phyloP scores from a whole-genome alignment of 148 eudicot species.

The Rhododendron williamsianum region DNA sequence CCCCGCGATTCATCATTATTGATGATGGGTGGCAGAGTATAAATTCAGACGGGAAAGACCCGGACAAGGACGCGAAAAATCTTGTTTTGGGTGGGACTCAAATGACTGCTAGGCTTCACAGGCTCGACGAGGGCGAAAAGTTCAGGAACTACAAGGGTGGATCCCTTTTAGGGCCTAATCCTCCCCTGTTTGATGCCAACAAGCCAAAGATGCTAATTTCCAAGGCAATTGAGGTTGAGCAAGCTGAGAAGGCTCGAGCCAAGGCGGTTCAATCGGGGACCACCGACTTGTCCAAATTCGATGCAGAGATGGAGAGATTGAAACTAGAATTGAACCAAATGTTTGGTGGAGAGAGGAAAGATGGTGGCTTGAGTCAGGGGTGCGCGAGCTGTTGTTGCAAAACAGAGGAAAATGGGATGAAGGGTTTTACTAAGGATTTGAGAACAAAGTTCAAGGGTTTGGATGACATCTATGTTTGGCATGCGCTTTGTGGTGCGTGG shows the following conservation, averaged over 20 bases:
- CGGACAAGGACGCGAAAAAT: conserved; percentile 30
- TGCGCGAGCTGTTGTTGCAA: conserved; percentile 6
- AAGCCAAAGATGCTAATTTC: conserved; percentile 49
- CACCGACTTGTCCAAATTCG: conserved; percentile 26
- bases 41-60: conserved; percentile 39
- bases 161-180: conserved; percentile 26
- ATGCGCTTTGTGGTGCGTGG: conserved; percentile 69
- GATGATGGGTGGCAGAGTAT: conserved; percentile 76
- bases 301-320: conserved; percentile 26
- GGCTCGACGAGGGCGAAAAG: conserved; percentile 53
- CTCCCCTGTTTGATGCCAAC: conserved; percentile 40
- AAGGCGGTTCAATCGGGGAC: conserved; percentile 25
- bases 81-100: conserved; percentile 59
- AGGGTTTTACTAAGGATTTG: conserved; percentile 52
- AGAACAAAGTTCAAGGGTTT: conserved; percentile 42
- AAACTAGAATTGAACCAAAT: conserved; percentile 35
- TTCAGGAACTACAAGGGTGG: conserved; percentile 48
- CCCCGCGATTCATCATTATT: conserved; percentile 48
- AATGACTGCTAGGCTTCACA: conserved; percentile 58
- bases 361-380: neutral
- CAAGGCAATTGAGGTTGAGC: conserved; percentile 53
- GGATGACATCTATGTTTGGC: conserved; percentile 70
- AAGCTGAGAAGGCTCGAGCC: conserved; percentile 39
- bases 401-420: conserved; percentile 37
- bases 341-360: conserved; percentile 22